Evolutionary conservation across 2,329 filamentous ascomycete genomes (phyloP), one percentile per base, ranked within the genome.

Genomic region (Colletotrichum tofieldiae): DNA sequence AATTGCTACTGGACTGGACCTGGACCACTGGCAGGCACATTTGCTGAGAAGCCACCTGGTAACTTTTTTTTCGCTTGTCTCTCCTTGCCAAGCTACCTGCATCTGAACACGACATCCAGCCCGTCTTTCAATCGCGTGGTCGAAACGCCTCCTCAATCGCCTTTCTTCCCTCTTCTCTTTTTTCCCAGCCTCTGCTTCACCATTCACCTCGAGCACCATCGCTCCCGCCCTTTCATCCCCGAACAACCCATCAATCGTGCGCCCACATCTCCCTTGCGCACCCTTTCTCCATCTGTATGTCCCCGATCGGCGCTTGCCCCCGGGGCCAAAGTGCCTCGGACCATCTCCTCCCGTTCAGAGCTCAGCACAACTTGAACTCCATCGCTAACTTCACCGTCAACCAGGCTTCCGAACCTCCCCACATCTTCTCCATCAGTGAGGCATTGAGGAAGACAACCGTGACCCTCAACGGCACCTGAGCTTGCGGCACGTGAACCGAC

Each of bases 11-110:
- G 64, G 37, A 54, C 59, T 72, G 73, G 74, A 43, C 43, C 61
- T 60, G 73, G 75, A 54, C 37, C 64, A 59, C 35, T 12, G 37
- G 37, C 65, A 83, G 81, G 78, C 75, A 75, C 54, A 67, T 47
- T 51, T 58, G 60, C 67, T 59, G 59, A 69, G 69, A 72, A 72
- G 68, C 65, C 70, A 72, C 70, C 70, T 72, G 70, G 70, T 72
- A 72, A 72, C 63, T 68, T 72, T 67, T 54, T 70, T 73, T 58
- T 68, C 41, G 45, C 45, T 63, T 72, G 47, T 54, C 65, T 67
- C 65, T 63, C 65, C 55, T 59, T 69, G 69, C 70, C 72, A 56
- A 65, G 67, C 70, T 67, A 49, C 49, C 58, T 63, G 26, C 71
- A 71, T 71, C 66, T 69, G 60, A 68, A 73, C 72, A 74, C 70